These are phyloP conservation scores for Globisporangium solare DNA, from an alignment of 352 stramenopile species.

Conservation along the genomic window DNA sequence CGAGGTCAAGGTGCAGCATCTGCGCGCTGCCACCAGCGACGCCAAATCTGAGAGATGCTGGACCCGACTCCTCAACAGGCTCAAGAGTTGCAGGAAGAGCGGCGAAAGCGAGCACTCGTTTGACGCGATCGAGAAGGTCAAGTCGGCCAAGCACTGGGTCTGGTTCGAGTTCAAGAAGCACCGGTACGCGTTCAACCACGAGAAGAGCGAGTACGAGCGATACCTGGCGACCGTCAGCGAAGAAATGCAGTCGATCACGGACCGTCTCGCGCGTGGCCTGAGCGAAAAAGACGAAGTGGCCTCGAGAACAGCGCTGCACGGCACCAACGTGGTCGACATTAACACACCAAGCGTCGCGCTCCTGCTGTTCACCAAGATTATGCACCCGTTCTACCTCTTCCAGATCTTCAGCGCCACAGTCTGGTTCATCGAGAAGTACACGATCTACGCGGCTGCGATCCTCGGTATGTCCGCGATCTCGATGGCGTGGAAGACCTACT, in stretches of 20 bases:
- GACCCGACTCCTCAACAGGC: too few relatives aligned
- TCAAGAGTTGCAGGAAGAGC: too few relatives aligned
- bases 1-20: conserved; percentile 24
- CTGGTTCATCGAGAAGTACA: conserved; percentile 68
- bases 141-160: conserved; percentile 13
- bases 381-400: conserved; percentile 83
- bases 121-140: too few relatives aligned
- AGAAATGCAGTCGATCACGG: conserved; percentile 18
- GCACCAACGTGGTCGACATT: conserved; percentile 39
- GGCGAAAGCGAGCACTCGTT: too few relatives aligned
- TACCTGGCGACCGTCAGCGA: conserved; percentile 38
- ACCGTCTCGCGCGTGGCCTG: conserved; percentile 25
- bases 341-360: conserved; percentile 27
- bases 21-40: too few relatives aligned
- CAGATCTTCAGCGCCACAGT: conserved; percentile 61
- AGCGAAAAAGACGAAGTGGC: too few relatives aligned
- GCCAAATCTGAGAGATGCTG: too few relatives aligned
- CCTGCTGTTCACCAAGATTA: conserved; percentile 59
- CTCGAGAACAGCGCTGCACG: conserved; percentile 18
- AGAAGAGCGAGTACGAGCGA: conserved; percentile 44
- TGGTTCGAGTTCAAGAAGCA: conserved; percentile 75
- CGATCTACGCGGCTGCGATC: conserved; percentile 63
- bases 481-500: conserved; percentile 63
- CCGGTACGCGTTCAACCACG: conserved; percentile 59
- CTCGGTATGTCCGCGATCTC: conserved; percentile 53